Base-by-base conservation (phyloP, 768 basidiomycete species). In the Kwoniella dendrophila region DNA sequence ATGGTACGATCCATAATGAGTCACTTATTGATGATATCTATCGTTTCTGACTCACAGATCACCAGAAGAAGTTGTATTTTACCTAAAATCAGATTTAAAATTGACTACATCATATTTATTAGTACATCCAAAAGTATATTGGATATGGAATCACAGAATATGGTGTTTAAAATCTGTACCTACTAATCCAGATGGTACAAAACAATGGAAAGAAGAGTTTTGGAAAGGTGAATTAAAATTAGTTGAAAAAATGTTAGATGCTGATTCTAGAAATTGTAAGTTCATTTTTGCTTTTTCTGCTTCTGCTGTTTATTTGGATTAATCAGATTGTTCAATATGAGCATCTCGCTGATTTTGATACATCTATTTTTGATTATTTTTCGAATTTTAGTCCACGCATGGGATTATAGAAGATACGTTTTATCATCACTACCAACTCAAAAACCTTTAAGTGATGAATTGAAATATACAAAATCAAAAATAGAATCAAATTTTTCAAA, bases 131-230 rank as follows among this genome's bases (percentile, higher is more conserved):
- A 99, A 98, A 76, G 88, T 96, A 20, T 99, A 99, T 77, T 92
- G 90, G 88, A 92, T 98, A 69, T 99, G 96, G 96, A 97, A 93
- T 75, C 93, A 99, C 72, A 86, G 96, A 38, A 83, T 87, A 70
- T 98, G 96, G 96, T 94, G 94, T 73, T 85, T 99, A 1, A 88
- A 89, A 76, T 85, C 88, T 56, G 85, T 95, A 11, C 94, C 95
- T 0, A 82, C 84, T 54, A 89, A 87, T 1, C 90, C 91, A 0
- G 82, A 81, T 29, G 70, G 76, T 1, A 55, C 22, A 1, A 34
- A 54, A 3, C 62, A 65, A 45, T 97, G 93, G 94, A 86, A 85
- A 70, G 86, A 84, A 67, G 81, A 82, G 16, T 87, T 86, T 43
- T 98, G 96, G 96, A 84, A 87, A 40, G 86, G 82, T 64, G 96